Conservation (phyloP, 805 yeast genomes). For the Suhomyces tanzawaensis region DNA sequence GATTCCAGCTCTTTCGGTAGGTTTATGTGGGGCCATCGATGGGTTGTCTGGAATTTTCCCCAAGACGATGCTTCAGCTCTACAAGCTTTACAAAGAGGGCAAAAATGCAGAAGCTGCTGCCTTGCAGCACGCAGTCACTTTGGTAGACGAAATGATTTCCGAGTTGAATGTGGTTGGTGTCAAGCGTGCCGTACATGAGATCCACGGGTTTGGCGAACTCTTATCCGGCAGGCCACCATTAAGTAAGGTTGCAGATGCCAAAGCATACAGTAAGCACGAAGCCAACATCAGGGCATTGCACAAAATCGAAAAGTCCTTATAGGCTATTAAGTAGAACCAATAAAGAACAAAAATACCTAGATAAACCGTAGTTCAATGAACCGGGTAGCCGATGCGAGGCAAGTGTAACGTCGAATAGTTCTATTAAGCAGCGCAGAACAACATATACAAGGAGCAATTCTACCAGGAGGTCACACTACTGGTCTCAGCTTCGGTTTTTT, state of each 20-base stretch:
- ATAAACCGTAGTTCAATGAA: too few relatives aligned
- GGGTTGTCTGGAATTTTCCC: slow-evolving; percentile 25
- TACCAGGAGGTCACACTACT: too few relatives aligned
- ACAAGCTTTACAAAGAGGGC: slow-evolving; percentile 14
- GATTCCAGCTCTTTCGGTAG: slow-evolving; percentile 23
- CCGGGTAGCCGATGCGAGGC: too few relatives aligned
- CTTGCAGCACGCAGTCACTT: slow-evolving; percentile 20
- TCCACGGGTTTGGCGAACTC: slow-evolving; percentile 23
- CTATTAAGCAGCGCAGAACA: too few relatives aligned
- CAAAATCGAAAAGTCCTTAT: slow-evolving; percentile 8
- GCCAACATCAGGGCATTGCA: slow-evolving; percentile 6
- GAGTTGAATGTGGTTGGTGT: slow-evolving; percentile 33
- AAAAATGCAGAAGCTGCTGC: slow-evolving; percentile 17
- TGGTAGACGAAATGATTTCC: slow-evolving; percentile 24
- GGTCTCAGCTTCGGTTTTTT: too few relatives aligned
- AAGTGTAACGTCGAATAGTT: too few relatives aligned
- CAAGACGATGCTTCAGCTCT: slow-evolving; percentile 18
- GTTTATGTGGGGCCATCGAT: slow-evolving; percentile 23
- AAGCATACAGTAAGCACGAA: slow-evolving; percentile 13
- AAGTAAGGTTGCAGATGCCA: slow-evolving; percentile 8
- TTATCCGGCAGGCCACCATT: slow-evolving; percentile 33
- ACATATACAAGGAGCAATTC: too few relatives aligned
- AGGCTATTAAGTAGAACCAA: background rate
- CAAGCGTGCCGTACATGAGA: slow-evolving; percentile 20
- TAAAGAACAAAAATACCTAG: too few relatives aligned